Evolutionary conservation across 179 eudicot species (phyloP).

Genomic region (Carnegiea gigantea): DNA sequence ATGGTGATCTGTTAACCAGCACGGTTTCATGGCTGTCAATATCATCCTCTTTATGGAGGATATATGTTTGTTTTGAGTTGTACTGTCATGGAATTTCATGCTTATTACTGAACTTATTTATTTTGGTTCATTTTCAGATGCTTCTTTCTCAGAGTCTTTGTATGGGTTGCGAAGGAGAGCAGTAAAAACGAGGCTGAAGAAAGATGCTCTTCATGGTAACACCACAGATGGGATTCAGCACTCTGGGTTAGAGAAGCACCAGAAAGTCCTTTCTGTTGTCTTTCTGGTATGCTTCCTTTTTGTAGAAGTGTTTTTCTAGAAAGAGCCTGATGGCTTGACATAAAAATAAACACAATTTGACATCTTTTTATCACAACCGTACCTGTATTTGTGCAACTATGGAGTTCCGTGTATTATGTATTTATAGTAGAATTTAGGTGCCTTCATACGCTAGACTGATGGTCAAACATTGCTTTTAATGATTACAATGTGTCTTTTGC

Average conservation of each 20-base stretch:
- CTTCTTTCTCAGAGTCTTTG: conserved; percentile 87
- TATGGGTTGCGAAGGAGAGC: conserved; percentile 93
- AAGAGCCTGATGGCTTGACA: neutral
- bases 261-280: conserved; percentile 87
- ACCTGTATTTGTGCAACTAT: neutral
- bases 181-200: conserved; percentile 50
- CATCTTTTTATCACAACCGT: neutral
- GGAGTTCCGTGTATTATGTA: neutral
- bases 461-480: neutral
- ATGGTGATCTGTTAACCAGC: neutral
- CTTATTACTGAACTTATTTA: conserved; percentile 2
- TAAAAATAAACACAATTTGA: neutral
- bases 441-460: neutral
- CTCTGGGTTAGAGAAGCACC: conserved; percentile 68
- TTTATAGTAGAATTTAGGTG: neutral
- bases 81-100: conserved; percentile 10
- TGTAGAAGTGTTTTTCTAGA: neutral
- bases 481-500: neutral
- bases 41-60: neutral
- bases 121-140: conserved; percentile 53
- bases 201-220: conserved; percentile 40
- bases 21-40: neutral
- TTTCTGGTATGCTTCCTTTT: conserved; percentile 59
- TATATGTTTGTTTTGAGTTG: neutral
- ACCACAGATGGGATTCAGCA: conserved; percentile 47